Conservation (phyloP, 169 alveolate genomes). For the Cryptosporidium tyzzeri region DNA sequence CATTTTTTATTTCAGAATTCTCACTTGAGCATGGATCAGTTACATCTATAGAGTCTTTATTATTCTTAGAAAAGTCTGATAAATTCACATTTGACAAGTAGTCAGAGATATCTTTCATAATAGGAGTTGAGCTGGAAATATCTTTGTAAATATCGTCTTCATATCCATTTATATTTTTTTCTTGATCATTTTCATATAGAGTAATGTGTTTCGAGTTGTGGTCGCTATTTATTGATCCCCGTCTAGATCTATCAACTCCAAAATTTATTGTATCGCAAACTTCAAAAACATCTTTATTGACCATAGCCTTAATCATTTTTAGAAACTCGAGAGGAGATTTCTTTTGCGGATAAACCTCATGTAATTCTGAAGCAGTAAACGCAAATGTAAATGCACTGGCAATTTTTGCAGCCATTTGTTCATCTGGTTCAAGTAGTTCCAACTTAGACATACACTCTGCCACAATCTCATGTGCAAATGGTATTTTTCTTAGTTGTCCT, state of each 20-base stretch:
- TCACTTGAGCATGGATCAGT: slow-evolving; percentile 11
- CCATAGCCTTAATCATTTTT: slow-evolving; percentile 73
- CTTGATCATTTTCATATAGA: slow-evolving; percentile 35
- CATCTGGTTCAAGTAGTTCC: slow-evolving; percentile 83
- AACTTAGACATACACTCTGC: slow-evolving; percentile 83
- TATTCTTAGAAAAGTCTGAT: slow-evolving; percentile 19
- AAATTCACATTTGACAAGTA: slow-evolving; percentile 13
- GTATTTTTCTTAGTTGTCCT: slow-evolving; percentile 77
- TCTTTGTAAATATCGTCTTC: slow-evolving; percentile 61
- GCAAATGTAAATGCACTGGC: slow-evolving; percentile 82
- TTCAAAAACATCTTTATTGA: slow-evolving; percentile 79
- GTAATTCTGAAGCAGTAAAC: slow-evolving; percentile 80
- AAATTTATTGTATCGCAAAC: slow-evolving; percentile 78
- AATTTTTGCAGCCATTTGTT: slow-evolving; percentile 84
- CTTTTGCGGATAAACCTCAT: slow-evolving; percentile 80
- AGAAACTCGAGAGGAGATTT: slow-evolving; percentile 77
- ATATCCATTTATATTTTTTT: slow-evolving; percentile 5
- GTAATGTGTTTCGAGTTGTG: slow-evolving; percentile 20
- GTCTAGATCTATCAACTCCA: slow-evolving; percentile 73
- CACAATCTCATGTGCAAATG: slow-evolving; percentile 79
- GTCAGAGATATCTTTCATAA: slow-evolving; percentile 35
- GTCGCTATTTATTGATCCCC: slow-evolving; percentile 75
- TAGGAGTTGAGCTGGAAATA: slow-evolving; percentile 25
- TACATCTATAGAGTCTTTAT: slow-evolving; percentile 28
- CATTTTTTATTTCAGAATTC: not conserved